phyloP scores from a whole-genome alignment of 257 asterid species.

The Rhazya stricta region DNA sequence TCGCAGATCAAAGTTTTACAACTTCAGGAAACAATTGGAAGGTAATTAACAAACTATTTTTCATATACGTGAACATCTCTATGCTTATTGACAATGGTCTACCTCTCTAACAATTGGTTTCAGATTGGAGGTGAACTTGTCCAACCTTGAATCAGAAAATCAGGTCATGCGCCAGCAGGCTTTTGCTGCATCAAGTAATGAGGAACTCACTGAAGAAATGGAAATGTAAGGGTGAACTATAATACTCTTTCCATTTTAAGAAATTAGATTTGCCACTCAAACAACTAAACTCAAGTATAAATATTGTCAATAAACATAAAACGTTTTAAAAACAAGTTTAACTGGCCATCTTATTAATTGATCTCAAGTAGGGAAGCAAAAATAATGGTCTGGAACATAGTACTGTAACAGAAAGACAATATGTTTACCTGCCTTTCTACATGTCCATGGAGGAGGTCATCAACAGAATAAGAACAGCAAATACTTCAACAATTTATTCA shows the following conservation, averaged over 20 bases:
- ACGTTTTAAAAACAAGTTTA: not conserved
- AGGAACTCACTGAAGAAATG: slow-evolving; percentile 64
- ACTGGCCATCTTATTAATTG: not conserved
- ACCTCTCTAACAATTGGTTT: slow-evolving; percentile 18
- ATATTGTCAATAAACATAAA: not conserved
- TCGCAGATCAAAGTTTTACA: slow-evolving; percentile 54
- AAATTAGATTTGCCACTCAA: not conserved
- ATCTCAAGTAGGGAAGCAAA: not conserved
- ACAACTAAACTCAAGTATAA: not conserved
- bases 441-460: not conserved
- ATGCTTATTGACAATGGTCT: not conserved
- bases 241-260: slow-evolving; percentile 16
- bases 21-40: slow-evolving; percentile 77
- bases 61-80: not conserved
- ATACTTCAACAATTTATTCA: not conserved
- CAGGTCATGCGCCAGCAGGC: slow-evolving; percentile 93
- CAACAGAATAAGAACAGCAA: not conserved
- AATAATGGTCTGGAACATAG: not conserved
- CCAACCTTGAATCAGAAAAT: slow-evolving; percentile 89
- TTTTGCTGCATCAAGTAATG: slow-evolving; percentile 66
- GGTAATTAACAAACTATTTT: slow-evolving; percentile 33
- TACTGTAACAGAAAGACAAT: not conserved
- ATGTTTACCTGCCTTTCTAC: not conserved
- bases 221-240: slow-evolving; percentile 51
- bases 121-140: slow-evolving; percentile 70